phyloP scores from a whole-genome alignment of 495 filamentous ascomycete species.

The Margaritispora aquatica region DNA sequence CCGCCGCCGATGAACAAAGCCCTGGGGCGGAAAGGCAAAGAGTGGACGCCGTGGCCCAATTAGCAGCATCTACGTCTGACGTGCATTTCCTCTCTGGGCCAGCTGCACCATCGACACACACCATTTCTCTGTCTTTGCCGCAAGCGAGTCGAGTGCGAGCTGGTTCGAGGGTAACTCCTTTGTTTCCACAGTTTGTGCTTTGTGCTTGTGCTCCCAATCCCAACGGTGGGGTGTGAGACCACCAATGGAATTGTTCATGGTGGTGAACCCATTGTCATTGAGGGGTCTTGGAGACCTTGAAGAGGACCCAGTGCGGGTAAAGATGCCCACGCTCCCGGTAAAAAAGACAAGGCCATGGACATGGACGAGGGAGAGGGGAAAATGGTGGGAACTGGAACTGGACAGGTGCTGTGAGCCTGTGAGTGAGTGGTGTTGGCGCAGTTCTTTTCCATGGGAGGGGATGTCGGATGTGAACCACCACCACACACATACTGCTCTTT shows the following conservation, averaged over 20 bases:
- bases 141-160: background rate
- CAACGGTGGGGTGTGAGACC: no score
- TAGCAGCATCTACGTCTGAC: background rate
- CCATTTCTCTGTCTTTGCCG: no score
- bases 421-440: background rate
- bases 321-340: background rate
- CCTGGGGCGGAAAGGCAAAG: no score
- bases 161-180: no score
- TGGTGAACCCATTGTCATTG: no score
- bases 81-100: background rate
- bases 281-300: no score
- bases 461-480: background rate
- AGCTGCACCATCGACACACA: no score
- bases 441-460: background rate
- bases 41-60: background rate
- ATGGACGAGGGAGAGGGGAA: background rate
- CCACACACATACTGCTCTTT: no score
- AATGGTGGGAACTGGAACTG: background rate
- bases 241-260: no score
- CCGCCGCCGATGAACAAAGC: no score
- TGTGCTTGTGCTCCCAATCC: background rate
- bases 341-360: background rate
- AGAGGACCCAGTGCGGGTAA: background rate
- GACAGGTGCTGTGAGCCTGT: no score
- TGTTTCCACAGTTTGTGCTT: no score